phyloP scores from a whole-genome alignment of 2,329 filamentous ascomycete species.

The Fusarium udum region DNA sequence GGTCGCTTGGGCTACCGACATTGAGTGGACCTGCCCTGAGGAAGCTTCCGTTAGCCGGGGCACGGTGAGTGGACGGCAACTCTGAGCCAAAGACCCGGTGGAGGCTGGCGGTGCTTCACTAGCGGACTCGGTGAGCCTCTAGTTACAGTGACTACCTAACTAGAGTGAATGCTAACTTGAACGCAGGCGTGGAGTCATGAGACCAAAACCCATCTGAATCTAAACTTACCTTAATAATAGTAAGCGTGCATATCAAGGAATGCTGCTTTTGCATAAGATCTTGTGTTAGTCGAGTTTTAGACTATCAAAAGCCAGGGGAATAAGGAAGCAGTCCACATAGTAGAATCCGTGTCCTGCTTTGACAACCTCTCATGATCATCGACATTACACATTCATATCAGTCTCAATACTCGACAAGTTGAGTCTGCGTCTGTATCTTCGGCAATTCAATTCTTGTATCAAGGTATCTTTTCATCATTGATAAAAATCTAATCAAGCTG shows the following conservation, averaged over 20 bases:
- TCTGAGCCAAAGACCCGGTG: not conserved
- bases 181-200: not conserved
- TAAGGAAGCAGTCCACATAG: not conserved
- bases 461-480: conserved; percentile 8
- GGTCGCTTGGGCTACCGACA: conserved; percentile 33
- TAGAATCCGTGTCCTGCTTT: not conserved
- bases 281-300: not conserved
- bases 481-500: conserved; percentile 3
- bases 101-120: not conserved
- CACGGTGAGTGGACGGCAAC: not conserved
- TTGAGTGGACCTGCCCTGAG: not conserved
- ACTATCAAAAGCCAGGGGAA: not conserved
- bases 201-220: not conserved
- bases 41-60: conserved; percentile 21
- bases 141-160: not conserved
- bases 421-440: not conserved
- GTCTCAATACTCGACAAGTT: not conserved
- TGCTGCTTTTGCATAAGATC: not conserved
- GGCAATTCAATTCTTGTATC: not conserved
- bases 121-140: not conserved
- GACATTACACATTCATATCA: not conserved
- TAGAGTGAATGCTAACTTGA: not conserved
- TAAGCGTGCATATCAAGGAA: not conserved
- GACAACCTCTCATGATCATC: not conserved
- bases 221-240: not conserved